Percentiles rank a stretch among this genome's conserved stretches.
phyloP scores from a whole-genome alignment of 768 basidiomycete genomes.

The Myochromella boudieri region DNA sequence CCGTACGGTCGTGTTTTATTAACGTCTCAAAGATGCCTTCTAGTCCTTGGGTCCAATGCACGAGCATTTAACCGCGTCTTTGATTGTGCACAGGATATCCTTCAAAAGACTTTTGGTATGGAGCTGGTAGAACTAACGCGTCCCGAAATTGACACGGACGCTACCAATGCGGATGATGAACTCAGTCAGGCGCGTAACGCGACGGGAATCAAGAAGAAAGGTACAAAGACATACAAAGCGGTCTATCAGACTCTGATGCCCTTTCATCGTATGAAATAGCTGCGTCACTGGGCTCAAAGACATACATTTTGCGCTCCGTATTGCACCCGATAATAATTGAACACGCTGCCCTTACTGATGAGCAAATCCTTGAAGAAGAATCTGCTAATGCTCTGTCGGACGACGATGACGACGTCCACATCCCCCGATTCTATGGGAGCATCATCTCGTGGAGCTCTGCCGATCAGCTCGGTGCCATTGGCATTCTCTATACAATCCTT shows the following conservation, averaged over 20 bases:
- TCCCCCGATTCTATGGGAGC: conserved; percentile 56
- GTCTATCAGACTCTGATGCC: background rate
- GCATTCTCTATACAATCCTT: conserved; percentile 79
- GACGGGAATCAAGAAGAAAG: conserved; percentile 66
- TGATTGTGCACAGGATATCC: conserved; percentile 57
- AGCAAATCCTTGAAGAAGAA: conserved; percentile 51
- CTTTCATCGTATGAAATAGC: conserved; percentile 31
- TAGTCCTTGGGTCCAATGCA: conserved; percentile 38
- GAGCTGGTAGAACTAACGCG: conserved; percentile 79
- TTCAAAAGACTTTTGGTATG: conserved; percentile 74
- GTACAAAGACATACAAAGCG: conserved; percentile 30
- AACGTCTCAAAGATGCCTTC: background rate
- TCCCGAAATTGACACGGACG: conserved; percentile 50
- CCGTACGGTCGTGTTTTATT: background rate
- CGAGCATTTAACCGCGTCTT: conserved; percentile 70
- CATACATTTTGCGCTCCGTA: conserved; percentile 79
- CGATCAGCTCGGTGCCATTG: conserved; percentile 68
- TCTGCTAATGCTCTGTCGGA: conserved; percentile 47
- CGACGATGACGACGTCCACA: conserved; percentile 43
- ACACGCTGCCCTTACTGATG: conserved; percentile 54
- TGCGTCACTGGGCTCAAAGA: conserved; percentile 62
- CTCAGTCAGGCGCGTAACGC: conserved; percentile 45
- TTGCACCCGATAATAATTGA: conserved; percentile 65
- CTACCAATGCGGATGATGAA: conserved; percentile 40
- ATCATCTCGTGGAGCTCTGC: conserved; percentile 70